Base-by-base conservation (phyloP, 2,329 filamentous ascomycete species). In the Celoporthe dispersa region DNA sequence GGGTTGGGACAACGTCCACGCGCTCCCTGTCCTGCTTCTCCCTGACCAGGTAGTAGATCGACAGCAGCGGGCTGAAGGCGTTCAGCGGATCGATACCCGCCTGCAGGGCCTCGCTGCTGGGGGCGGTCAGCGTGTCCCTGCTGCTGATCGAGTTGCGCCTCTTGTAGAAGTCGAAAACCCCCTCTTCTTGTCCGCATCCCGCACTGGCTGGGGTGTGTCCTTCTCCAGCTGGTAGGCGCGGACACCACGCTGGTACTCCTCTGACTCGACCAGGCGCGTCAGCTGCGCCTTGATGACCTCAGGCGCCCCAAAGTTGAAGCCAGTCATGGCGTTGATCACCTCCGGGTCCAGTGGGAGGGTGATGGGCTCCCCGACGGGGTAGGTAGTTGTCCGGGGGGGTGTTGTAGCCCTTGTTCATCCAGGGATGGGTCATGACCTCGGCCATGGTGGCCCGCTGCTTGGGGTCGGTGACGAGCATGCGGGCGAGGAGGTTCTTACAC, bases 391-490 rank as follows among this genome's bases (percentile, higher is more conserved):
- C 96, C 0, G 94, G 94, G 11, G 94, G 90, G 2, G 88, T 89
- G 76, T 87, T 92, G 79, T 94, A 98, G 11, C 95, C 94, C 80
- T 98, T 98, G 64, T 88, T 90, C 87, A 98, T 94, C 96, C 96
- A 99, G 1, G 94, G 93, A 78, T 99, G 96, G 76, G 85, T 92
- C 90, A 98, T 92, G 75, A 99, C 97, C 80, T 99, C 96, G 68
- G 91, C 86, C 81, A 99, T 89, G 55, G 89, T 94, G 59, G 95
- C 93, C 73, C 96, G 90, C 77, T 95, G 91, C 76, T 89, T 91
- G 35, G 96, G 95, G 75, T 98, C 95, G 5, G 96, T 98, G 28
- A 97, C 94, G 62, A 99, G 87, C 96, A 98, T 98, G 67, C 94
- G 89, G 0, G 94, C 94, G 69, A 99, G 94, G 63, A 99, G 87